A percentile compares a stretch with the other conserved stretches of the same genome.
Conservation (phyloP, 1,139 yeast genomes). For the Scheffersomyces cryptocercus region DNA sequence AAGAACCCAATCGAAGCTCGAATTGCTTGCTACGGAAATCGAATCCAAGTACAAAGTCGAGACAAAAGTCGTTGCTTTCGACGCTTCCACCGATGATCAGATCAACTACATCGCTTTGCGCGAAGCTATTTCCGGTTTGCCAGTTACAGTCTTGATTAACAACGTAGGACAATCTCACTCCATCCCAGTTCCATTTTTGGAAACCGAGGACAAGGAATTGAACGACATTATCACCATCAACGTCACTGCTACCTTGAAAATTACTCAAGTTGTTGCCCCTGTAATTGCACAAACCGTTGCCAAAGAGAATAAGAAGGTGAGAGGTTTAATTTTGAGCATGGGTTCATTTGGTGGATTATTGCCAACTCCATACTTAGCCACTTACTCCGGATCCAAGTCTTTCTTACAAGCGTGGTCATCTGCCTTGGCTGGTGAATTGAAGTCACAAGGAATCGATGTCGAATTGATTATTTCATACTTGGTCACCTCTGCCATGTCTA, state of each 20-base stretch:
- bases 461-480: slow-evolving; percentile 86
- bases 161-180: slow-evolving; percentile 95
- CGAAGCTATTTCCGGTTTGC: slow-evolving; percentile 50
- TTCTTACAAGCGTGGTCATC: slow-evolving; percentile 91
- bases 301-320: slow-evolving; percentile 35
- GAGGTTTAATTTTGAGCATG: slow-evolving; percentile 87
- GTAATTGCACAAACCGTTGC: slow-evolving; percentile 55
- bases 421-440: slow-evolving; percentile 86
- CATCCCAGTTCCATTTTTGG: slow-evolving; percentile 90
- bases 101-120: slow-evolving; percentile 54
- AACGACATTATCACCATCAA: slow-evolving; percentile 80
- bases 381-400: slow-evolving; percentile 95
- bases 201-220: slow-evolving; percentile 74
- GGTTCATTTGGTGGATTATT: slow-evolving; percentile 95
- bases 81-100: slow-evolving; percentile 61
- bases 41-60: slow-evolving; percentile 58
- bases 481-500: slow-evolving; percentile 95
- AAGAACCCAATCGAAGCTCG: slow-evolving; percentile 79
- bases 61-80: slow-evolving; percentile 74
- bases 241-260: slow-evolving; percentile 78
- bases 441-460: slow-evolving; percentile 71
- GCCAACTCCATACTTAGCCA: slow-evolving; percentile 90
- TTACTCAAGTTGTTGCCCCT: slow-evolving; percentile 79
- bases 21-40: slow-evolving; percentile 64
- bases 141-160: slow-evolving; percentile 77